Conservation (phyloP, 2,329 filamentous ascomycete genomes). For the Diaporthe citriasiana region DNA sequence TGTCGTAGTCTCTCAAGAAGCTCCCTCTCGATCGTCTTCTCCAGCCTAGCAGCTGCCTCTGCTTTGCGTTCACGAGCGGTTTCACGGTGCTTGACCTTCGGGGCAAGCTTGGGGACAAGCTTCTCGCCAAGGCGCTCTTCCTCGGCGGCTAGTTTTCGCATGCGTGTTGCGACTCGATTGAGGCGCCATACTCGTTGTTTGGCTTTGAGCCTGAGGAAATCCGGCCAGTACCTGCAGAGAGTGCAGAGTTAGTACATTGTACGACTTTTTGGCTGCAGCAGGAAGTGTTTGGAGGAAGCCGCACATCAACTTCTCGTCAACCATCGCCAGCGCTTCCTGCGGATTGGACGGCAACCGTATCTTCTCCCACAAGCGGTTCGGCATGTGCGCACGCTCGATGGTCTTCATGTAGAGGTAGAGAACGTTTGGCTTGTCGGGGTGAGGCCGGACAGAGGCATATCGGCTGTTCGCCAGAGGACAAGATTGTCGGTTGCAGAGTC, state of each 20-base stretch:
- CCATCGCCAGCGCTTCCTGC: conserved; percentile 86
- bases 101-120: conserved; percentile 88
- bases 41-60: conserved; percentile 89
- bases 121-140: conserved; percentile 91
- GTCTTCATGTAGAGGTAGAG: conserved; percentile 99
- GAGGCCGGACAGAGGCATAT: conserved; percentile 91
- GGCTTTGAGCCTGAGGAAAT: conserved; percentile 93
- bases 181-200: conserved; percentile 95
- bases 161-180: conserved; percentile 89
- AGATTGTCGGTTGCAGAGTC: conserved; percentile 87
- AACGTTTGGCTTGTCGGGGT: conserved; percentile 64
- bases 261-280: neutral
- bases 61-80: conserved; percentile 78
- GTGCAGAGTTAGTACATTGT: neutral
- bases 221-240: conserved; percentile 73
- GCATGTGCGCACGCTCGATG: conserved; percentile 88
- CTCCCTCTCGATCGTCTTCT: conserved; percentile 95
- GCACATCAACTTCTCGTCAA: conserved; percentile 89
- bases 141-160: conserved; percentile 86
- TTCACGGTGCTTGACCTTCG: conserved; percentile 86
- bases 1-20: conserved; percentile 91
- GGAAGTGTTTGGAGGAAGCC: neutral
- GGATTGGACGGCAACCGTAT: conserved; percentile 94
- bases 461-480: conserved; percentile 92
- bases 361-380: conserved; percentile 93